These are phyloP conservation scores for Rhododendron ferrugineum DNA, from an alignment of 148 eudicot species.

Conservation along the genomic window DNA sequence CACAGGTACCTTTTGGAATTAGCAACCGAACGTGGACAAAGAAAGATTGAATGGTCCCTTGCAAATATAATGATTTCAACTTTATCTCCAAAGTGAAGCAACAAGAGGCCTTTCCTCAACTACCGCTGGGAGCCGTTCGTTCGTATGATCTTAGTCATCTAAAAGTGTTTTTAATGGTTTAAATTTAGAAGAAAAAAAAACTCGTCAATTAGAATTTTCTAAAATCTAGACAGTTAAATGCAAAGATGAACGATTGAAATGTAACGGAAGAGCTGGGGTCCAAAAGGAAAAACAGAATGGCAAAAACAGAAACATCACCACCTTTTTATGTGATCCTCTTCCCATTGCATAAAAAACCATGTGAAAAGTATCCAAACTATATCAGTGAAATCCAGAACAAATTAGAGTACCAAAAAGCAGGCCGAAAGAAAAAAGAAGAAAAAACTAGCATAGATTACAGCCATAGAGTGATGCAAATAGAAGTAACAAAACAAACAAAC, in stretches of 20 bases:
- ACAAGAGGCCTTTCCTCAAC: background rate
- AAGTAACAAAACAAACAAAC: conserved; percentile 9
- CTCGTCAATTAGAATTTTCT: no score
- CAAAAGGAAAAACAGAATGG: background rate
- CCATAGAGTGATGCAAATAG: background rate
- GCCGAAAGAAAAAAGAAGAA: background rate
- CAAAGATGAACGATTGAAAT: background rate
- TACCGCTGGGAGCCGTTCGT: no score
- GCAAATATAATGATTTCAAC: background rate
- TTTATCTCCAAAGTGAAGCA: background rate
- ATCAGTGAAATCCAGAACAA: conserved; percentile 5
- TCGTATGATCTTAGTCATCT: background rate
- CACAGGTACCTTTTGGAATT: conserved; percentile 1
- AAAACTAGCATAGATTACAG: background rate
- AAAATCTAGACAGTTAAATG: background rate
- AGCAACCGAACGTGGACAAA: background rate
- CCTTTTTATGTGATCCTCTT: background rate
- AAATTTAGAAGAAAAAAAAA: no score
- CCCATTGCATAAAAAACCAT: background rate
- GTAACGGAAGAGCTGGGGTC: background rate
- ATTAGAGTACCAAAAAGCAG: background rate
- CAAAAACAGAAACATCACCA: background rate
- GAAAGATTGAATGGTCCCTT: background rate
- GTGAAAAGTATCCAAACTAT: conserved; percentile 9
- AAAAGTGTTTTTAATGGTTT: no score